These are phyloP conservation scores for Ulmus americana DNA, from an alignment of 331 rosid species.

Conservation along the genomic window DNA sequence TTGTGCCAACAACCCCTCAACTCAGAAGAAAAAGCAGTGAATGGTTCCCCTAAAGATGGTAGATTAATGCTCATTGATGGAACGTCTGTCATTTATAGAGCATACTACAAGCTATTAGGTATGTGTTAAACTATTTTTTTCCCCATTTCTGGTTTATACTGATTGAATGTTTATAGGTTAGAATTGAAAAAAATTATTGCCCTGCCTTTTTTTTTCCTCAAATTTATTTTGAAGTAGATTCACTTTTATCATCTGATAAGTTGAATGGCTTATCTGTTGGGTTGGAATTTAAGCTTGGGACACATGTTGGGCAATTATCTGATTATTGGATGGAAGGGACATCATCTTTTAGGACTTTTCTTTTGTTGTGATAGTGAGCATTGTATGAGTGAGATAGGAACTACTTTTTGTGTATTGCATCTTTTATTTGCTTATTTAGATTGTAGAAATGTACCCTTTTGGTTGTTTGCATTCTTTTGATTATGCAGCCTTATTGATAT, in stretches of 20 bases:
- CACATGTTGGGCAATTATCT: no score
- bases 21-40: slow-evolving; percentile 31
- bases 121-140: not conserved
- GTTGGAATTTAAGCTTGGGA: no score
- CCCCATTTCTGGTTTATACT: not conserved
- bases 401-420: slow-evolving; percentile 1
- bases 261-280: not conserved
- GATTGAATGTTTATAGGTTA: not conserved
- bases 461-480: slow-evolving; percentile 18
- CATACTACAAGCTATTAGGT: slow-evolving; percentile 91
- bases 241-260: not conserved
- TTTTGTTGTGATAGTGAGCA: no score
- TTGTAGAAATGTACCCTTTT: not conserved
- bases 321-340: no score
- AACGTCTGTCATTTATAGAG: slow-evolving; percentile 69
- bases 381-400: not conserved
- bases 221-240: not conserved
- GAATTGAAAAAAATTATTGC: not conserved
- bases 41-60: slow-evolving; percentile 36
- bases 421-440: not conserved
- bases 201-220: not conserved
- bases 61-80: slow-evolving; percentile 95
- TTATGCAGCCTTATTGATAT: slow-evolving; percentile 5
- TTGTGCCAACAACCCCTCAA: slow-evolving; percentile 21
- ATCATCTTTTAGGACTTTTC: no score